A percentile compares a stretch with the other conserved stretches of the same genome.
Conservation (phyloP, 495 filamentous ascomycete species). For the Podospora pseudoanserina region DNA sequence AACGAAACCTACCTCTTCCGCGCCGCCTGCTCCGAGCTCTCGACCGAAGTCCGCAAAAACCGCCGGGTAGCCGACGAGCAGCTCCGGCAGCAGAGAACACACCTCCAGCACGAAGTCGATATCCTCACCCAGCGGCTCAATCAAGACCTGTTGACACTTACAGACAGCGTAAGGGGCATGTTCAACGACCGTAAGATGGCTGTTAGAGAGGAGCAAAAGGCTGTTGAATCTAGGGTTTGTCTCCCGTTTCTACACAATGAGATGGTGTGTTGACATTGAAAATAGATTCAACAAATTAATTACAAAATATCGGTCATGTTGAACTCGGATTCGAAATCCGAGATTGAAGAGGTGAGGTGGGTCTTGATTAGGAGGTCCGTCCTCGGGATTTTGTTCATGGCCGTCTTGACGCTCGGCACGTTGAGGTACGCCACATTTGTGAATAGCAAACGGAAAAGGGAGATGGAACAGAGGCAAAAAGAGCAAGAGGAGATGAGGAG, state of each 20-base stretch:
- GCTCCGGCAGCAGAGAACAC: slow-evolving; percentile 72
- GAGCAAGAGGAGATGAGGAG: slow-evolving; percentile 34
- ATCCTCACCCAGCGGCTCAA: slow-evolving; percentile 76
- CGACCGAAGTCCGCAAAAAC: slow-evolving; percentile 68
- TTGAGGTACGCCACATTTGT: slow-evolving; percentile 48
- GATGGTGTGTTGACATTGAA: neutral
- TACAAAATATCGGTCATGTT: slow-evolving; percentile 88
- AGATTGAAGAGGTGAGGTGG: slow-evolving; percentile 90
- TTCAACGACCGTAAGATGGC: slow-evolving; percentile 96
- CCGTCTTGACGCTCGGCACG: slow-evolving; percentile 43
- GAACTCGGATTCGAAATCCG: slow-evolving; percentile 80
- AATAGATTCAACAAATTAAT: slow-evolving; percentile 82
- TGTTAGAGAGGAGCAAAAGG: slow-evolving; percentile 77
- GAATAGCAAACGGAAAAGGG: slow-evolving; percentile 39
- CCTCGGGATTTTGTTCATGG: slow-evolving; percentile 67
- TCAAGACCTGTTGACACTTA: slow-evolving; percentile 73
- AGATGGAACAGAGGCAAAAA: slow-evolving; percentile 33
- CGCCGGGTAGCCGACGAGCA: slow-evolving; percentile 61
- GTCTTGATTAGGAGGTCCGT: slow-evolving; percentile 82
- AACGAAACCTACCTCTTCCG: slow-evolving; percentile 92
- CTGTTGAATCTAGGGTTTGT: slow-evolving; percentile 65
- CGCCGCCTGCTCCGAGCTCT: slow-evolving; percentile 88
- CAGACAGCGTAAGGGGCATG: slow-evolving; percentile 89
- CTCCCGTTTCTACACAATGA: no score
- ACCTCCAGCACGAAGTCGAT: slow-evolving; percentile 91